Evolutionary conservation across 2,329 filamentous ascomycete species (phyloP).

Genomic region (Nothophoma quercina): DNA sequence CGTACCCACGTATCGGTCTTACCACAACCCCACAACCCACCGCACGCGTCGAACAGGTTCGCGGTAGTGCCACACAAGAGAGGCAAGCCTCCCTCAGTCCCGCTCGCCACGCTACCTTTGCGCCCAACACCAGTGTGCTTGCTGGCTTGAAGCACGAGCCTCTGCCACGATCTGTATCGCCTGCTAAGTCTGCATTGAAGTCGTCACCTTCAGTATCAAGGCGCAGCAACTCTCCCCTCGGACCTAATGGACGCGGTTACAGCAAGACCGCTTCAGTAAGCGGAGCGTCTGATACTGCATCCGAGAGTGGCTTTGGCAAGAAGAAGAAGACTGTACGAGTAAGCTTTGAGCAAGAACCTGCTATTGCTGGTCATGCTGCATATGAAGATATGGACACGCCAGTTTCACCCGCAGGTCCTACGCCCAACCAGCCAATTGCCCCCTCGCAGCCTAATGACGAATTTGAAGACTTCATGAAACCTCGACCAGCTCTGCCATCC

Average conservation of each 20-base stretch:
- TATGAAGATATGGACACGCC: conserved; percentile 32
- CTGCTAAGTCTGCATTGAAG: conserved; percentile 80
- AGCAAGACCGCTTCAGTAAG: conserved; percentile 55
- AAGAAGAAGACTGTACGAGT: conserved; percentile 71
- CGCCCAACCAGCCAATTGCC: conserved; percentile 58
- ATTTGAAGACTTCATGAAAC: conserved; percentile 72
- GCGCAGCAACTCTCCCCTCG: conserved; percentile 55
- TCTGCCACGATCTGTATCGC: conserved; percentile 74
- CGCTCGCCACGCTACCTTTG: conserved; percentile 73
- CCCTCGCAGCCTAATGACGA: conserved; percentile 61
- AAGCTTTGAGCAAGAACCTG: conserved; percentile 78
- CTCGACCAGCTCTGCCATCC: conserved; percentile 74
- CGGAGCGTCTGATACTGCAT: conserved; percentile 65
- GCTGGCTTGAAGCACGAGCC: conserved; percentile 70
- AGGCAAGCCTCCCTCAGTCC: conserved; percentile 63
- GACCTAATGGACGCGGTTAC: conserved; percentile 58
- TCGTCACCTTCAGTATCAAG: conserved; percentile 63
- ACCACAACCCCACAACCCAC: conserved; percentile 18
- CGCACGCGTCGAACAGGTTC: conserved; percentile 15
- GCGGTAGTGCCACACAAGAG: conserved; percentile 30
- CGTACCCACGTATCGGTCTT: conserved; percentile 34
- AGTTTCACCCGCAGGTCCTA: conserved; percentile 30
- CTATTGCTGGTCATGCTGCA: conserved; percentile 60
- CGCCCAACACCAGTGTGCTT: conserved; percentile 61
- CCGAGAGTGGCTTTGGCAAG: conserved; percentile 48